These are phyloP conservation scores for Hortaea sp. DNA, from an alignment of 2,329 filamentous ascomycete genomes.

Conservation along the genomic window DNA sequence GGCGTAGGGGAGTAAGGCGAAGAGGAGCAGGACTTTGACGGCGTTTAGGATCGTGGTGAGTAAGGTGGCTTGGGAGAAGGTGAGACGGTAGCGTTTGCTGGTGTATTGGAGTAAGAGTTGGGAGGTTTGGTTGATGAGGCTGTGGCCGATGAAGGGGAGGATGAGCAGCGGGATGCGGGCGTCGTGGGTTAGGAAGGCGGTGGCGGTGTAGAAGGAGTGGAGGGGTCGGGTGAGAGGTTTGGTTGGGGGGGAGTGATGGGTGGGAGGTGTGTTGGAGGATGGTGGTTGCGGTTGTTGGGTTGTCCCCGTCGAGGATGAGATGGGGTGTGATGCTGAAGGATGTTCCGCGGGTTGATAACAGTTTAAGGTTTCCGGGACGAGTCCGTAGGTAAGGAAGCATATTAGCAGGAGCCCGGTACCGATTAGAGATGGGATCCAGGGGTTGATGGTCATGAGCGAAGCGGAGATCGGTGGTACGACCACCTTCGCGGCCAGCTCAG, in stretches of 20 bases:
- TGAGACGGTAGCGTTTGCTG: slow-evolving; percentile 41
- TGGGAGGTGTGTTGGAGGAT: neutral
- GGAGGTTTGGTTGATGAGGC: slow-evolving; percentile 12
- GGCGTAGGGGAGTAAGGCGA: slow-evolving; percentile 22
- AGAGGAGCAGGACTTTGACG: slow-evolving; percentile 20
- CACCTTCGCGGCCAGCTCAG: slow-evolving; percentile 18
- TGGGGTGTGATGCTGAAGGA: neutral
- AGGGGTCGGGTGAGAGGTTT: slow-evolving; percentile 1
- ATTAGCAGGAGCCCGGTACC: slow-evolving; percentile 13
- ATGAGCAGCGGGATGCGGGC: slow-evolving; percentile 23
- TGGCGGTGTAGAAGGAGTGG: slow-evolving; percentile 10
- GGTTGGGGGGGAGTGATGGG: neutral
- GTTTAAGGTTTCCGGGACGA: slow-evolving; percentile 26
- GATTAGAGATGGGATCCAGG: slow-evolving; percentile 23
- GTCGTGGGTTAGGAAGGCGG: slow-evolving; percentile 22
- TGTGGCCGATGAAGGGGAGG: slow-evolving; percentile 19
- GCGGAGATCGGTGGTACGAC: slow-evolving; percentile 24
- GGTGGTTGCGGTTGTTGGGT: neutral
- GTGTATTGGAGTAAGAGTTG: slow-evolving; percentile 44
- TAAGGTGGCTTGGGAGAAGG: slow-evolving; percentile 27
- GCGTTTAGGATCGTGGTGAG: slow-evolving; percentile 22
- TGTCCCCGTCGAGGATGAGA: neutral
- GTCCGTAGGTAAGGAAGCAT: slow-evolving; percentile 7
- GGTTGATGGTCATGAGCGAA: slow-evolving; percentile 24
- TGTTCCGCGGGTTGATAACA: slow-evolving; percentile 7